These are phyloP conservation scores for Gossypium raimondii DNA, from an alignment of 345 rosid species.

Conservation along the genomic window DNA sequence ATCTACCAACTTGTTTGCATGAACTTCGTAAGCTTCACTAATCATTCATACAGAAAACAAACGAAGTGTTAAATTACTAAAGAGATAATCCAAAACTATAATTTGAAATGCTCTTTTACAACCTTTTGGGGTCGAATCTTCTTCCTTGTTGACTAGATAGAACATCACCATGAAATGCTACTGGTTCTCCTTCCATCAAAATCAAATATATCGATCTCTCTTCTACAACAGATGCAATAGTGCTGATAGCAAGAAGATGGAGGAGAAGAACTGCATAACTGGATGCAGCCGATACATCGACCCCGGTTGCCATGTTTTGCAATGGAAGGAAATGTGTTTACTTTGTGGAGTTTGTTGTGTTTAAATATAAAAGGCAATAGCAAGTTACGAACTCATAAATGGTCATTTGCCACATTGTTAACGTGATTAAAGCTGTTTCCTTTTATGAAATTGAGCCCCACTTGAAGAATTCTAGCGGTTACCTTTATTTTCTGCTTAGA, in stretches of 20 bases:
- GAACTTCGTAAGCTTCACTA: slow-evolving; percentile 38
- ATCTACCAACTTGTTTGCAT: slow-evolving; percentile 50
- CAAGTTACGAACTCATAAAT: not conserved
- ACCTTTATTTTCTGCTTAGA: slow-evolving; percentile 2
- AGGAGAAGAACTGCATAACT: slow-evolving; percentile 16
- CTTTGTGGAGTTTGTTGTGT: not conserved
- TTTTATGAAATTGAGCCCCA: not conserved
- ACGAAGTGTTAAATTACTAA: not conserved
- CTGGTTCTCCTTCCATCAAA: slow-evolving; percentile 59
- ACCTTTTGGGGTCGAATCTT: slow-evolving; percentile 36
- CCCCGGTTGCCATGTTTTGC: slow-evolving; percentile 19
- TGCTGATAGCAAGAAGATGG: slow-evolving; percentile 20
- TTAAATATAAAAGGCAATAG: not conserved
- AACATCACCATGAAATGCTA: slow-evolving; percentile 37
- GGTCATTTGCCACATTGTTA: not conserved
- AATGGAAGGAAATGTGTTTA: not conserved
- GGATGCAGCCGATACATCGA: not conserved
- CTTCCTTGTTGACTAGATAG: slow-evolving; percentile 5
- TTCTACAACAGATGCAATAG: slow-evolving; percentile 32
- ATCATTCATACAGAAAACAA: not conserved
- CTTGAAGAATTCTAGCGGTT: not conserved
- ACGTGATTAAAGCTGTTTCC: not conserved
- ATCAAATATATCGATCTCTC: slow-evolving; percentile 45
- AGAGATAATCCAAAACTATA: too few relatives aligned
- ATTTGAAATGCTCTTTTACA: not conserved